A percentile compares a stretch with the other conserved stretches of the same genome.
phyloP scores from a whole-genome alignment of 768 basidiomycete species.

The Rhodotorula babjevae region DNA sequence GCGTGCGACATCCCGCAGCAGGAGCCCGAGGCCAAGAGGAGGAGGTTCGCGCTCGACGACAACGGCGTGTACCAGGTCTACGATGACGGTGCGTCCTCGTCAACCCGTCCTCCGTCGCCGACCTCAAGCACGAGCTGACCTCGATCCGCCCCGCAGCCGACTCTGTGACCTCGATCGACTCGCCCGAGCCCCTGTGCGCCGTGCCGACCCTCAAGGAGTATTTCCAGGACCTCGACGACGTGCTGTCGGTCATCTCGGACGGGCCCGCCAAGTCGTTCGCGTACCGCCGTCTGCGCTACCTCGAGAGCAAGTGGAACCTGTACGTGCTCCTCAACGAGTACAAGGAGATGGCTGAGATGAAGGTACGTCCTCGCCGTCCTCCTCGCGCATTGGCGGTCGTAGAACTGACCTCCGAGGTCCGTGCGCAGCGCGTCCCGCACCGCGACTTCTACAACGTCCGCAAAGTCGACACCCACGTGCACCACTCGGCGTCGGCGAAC shows the following conservation, averaged over 20 bases:
- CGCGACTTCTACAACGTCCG: conserved; percentile 98
- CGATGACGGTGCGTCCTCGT: conserved; percentile 39
- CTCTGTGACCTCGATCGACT: neutral
- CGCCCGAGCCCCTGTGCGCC: conserved; percentile 61
- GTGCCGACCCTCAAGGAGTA: conserved; percentile 88
- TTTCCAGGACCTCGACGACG: conserved; percentile 88
- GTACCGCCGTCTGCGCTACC: conserved; percentile 81
- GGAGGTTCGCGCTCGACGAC: conserved; percentile 63
- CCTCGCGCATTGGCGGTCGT: too few relatives aligned
- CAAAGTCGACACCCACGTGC: conserved; percentile 98
- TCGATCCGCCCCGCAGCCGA: neutral
- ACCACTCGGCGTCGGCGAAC: conserved; percentile 98
- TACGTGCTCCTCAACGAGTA: conserved; percentile 86
- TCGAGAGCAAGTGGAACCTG: conserved; percentile 90
- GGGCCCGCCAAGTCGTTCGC: conserved; percentile 96
- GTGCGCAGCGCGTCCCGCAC: conserved; percentile 9
- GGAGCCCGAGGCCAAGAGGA: neutral
- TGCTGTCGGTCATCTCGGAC: conserved; percentile 83
- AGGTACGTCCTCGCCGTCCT: conserved; percentile 55
- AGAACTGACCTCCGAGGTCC: neutral
- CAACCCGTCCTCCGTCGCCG: neutral
- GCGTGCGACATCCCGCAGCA: neutral
- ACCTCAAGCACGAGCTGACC: too few relatives aligned
- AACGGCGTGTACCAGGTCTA: conserved; percentile 90
- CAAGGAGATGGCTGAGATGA: conserved; percentile 93